Evolutionary conservation across 441 rosid genomes (phyloP).

Genomic region (Euphorbia corollata): DNA sequence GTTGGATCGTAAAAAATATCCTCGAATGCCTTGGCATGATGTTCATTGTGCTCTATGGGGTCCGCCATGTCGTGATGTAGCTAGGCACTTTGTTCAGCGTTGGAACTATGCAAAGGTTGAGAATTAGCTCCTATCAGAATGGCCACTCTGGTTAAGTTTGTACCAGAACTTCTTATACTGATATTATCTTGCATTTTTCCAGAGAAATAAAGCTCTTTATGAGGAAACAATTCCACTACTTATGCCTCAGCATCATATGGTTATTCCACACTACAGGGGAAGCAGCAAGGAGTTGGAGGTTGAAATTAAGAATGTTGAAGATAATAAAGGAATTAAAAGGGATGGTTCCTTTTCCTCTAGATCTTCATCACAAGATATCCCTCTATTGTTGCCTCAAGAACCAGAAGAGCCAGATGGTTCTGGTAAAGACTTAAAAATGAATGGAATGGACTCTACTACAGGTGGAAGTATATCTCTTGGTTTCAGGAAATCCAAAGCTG

Average conservation of each 20-base stretch:
- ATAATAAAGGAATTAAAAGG: conserved; percentile 42
- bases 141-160: conserved; percentile 13
- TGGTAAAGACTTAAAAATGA: conserved; percentile 35
- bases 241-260: conserved; percentile 99
- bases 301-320: conserved; percentile 41
- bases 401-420: conserved; percentile 48
- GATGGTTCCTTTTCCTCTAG: conserved; percentile 71
- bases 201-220: conserved; percentile 93
- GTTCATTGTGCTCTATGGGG: conserved; percentile 99
- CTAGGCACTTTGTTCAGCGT: conserved; percentile 97
- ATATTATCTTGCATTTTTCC: conserved; percentile 21
- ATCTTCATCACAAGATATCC: conserved; percentile 82
- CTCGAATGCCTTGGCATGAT: conserved; percentile 99
- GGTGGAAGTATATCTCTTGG: conserved; percentile 48
- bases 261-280: conserved; percentile 94
- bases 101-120: conserved; percentile 99
- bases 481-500: conserved; percentile 53
- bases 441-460: conserved; percentile 30
- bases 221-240: conserved; percentile 95
- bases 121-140: conserved; percentile 16
- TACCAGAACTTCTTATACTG: conserved; percentile 9
- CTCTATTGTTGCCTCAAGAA: conserved; percentile 86
- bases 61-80: conserved; percentile 92
- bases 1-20: conserved; percentile 79
- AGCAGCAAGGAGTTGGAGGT: conserved; percentile 43